Percentiles rank a stretch among this genome's conserved stretches.
These are phyloP conservation scores for Candida vaughaniae DNA, from an alignment of 805 yeast species.

Conservation along the genomic window DNA sequence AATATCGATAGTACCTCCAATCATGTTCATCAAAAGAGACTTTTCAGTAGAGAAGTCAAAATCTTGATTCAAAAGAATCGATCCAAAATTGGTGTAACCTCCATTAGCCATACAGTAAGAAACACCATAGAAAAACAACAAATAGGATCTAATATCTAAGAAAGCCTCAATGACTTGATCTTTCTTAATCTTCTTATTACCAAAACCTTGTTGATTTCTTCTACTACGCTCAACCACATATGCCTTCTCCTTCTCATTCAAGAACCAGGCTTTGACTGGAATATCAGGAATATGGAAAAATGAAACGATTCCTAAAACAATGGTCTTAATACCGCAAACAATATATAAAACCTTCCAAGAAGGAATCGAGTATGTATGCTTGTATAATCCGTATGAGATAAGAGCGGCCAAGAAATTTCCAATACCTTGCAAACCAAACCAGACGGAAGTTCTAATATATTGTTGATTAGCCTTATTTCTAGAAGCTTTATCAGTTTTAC, in stretches of 20 bases:
- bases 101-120: slow-evolving; percentile 22
- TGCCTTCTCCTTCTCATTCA: slow-evolving; percentile 30
- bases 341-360: slow-evolving; percentile 63
- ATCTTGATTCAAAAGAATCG: slow-evolving; percentile 13
- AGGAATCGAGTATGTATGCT: slow-evolving; percentile 22
- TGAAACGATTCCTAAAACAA: slow-evolving; percentile 47
- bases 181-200: slow-evolving; percentile 32
- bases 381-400: slow-evolving; percentile 29
- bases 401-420: slow-evolving; percentile 48
- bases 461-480: slow-evolving; percentile 5
- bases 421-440: slow-evolving; percentile 28
- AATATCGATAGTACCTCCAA: slow-evolving; percentile 36
- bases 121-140: slow-evolving; percentile 1
- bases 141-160: slow-evolving; percentile 17
- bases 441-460: slow-evolving; percentile 24
- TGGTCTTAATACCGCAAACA: slow-evolving; percentile 56
- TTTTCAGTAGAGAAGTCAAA: slow-evolving; percentile 17
- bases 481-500: neutral
- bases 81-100: slow-evolving; percentile 34
- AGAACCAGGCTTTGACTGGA: slow-evolving; percentile 20
- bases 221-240: slow-evolving; percentile 32
- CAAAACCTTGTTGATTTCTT: slow-evolving; percentile 38
- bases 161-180: slow-evolving; percentile 35
- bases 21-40: slow-evolving; percentile 35
- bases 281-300: slow-evolving; percentile 28